Percentiles rank a stretch among this genome's conserved stretches.
phyloP scores from a whole-genome alignment of 2,329 filamentous ascomycete genomes.

The Chrysosporium queenslandicum region DNA sequence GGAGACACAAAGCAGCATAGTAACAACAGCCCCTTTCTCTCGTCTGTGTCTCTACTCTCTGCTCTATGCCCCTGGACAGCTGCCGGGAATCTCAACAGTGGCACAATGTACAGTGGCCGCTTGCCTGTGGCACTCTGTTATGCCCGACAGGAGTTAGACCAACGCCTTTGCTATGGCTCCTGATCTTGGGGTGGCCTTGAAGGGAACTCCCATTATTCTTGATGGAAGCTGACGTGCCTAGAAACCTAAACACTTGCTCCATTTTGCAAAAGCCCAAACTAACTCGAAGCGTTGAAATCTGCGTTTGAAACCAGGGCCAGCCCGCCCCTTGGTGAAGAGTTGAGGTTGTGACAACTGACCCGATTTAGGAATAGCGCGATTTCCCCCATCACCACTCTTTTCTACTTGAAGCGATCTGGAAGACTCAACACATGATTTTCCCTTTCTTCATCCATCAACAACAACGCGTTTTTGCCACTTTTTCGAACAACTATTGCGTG shows the following conservation, averaged over 20 bases:
- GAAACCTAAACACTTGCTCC: neutral
- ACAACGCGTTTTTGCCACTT: conserved; percentile 25
- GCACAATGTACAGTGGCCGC: neutral
- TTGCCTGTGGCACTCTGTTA: neutral
- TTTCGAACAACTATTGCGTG: neutral
- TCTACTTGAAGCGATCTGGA: conserved; percentile 31
- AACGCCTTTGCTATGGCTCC: neutral
- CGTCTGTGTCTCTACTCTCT: neutral
- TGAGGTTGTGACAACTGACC: conserved; percentile 17
- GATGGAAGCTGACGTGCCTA: conserved; percentile 4
- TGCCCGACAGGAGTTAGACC: neutral
- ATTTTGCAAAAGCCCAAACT: neutral
- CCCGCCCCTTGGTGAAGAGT: neutral
- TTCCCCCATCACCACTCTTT: conserved; percentile 13
- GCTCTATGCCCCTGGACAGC: neutral
- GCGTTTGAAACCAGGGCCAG: conserved; percentile 1
- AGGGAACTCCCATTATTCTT: neutral
- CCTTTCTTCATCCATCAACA: conserved; percentile 34
- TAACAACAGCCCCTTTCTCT: neutral
- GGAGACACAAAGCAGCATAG: neutral
- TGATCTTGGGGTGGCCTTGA: conserved; percentile 4
- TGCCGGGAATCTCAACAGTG: neutral
- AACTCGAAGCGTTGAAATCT: neutral
- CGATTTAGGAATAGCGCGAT: conserved; percentile 31
- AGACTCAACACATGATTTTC: conserved; percentile 20